A percentile compares a stretch with the other conserved stretches of the same genome.
phyloP scores from a whole-genome alignment of 179 eudicot genomes.

The Beta lomatogona region DNA sequence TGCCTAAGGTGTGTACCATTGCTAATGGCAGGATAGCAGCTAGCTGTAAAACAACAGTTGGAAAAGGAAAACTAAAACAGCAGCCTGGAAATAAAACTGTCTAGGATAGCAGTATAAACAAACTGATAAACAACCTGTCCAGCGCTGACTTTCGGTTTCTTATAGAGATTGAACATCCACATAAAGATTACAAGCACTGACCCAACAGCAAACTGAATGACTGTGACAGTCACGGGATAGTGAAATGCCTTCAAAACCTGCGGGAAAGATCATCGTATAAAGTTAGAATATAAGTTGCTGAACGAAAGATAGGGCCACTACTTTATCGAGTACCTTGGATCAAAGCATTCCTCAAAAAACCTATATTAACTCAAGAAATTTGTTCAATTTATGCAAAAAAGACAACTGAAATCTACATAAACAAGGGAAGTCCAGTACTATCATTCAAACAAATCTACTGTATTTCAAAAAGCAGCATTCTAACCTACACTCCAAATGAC shows the following conservation, averaged over 20 bases:
- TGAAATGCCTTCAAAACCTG: slow-evolving; percentile 88
- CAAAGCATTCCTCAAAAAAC: not conserved
- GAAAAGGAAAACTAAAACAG: not conserved
- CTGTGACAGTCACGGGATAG: slow-evolving; percentile 70
- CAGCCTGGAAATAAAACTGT: not conserved
- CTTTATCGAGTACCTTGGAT: not conserved
- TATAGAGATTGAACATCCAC: slow-evolving; percentile 85
- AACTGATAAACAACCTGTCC: slow-evolving; percentile 56
- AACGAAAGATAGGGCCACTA: not conserved
- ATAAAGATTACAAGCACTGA: slow-evolving; percentile 64
- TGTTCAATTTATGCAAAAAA: not conserved
- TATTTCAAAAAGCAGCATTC: not conserved
- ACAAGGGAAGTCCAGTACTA: not conserved
- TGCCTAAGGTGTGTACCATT: slow-evolving; percentile 81
- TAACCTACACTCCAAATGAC: not conserved
- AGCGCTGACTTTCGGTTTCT: slow-evolving; percentile 75
- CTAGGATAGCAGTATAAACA: not conserved
- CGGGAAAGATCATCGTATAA: slow-evolving; percentile 12
- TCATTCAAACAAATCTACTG: not conserved
- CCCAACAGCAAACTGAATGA: slow-evolving; percentile 85
- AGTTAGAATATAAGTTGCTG: not conserved
- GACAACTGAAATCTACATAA: not conserved
- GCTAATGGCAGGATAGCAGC: slow-evolving; percentile 83
- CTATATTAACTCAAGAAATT: not conserved
- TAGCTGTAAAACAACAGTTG: slow-evolving; percentile 56